phyloP scores from a whole-genome alignment of 2,329 filamentous ascomycete genomes.

The Botryosphaeria dothidea region DNA sequence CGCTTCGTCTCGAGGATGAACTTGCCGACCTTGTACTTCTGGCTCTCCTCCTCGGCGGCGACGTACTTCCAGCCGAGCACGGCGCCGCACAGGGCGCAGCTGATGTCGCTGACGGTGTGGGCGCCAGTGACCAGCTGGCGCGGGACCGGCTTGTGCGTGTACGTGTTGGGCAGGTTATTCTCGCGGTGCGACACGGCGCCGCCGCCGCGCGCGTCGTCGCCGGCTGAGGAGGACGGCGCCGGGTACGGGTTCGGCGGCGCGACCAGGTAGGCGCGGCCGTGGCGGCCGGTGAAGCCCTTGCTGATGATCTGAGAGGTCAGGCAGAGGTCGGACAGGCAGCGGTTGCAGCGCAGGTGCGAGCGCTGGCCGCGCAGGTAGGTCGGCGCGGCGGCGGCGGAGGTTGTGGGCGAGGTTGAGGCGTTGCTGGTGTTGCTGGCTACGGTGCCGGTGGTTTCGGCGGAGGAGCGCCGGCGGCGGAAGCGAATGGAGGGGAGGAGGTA shows the following conservation, averaged over 20 bases:
- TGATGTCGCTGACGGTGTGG: constrained; percentile 63
- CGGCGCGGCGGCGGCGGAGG: constrained; percentile 26
- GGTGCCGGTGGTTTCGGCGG: constrained; percentile 38
- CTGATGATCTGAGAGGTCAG: constrained; percentile 61
- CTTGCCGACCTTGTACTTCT: constrained; percentile 67
- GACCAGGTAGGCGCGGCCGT: constrained; percentile 66
- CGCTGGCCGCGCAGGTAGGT: constrained; percentile 27
- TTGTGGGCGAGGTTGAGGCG: constrained; percentile 25
- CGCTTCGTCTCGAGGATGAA: constrained; percentile 64
- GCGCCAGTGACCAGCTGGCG: constrained; percentile 63
- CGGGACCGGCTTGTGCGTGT: constrained; percentile 57
- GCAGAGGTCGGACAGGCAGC: constrained; percentile 61
- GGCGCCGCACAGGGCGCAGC: constrained; percentile 56
- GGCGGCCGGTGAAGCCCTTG: constrained; percentile 66
- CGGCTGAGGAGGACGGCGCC: constrained; percentile 1
- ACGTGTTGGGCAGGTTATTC: constrained; percentile 58
- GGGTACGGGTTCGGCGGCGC: constrained; percentile 38
- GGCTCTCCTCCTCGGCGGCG: constrained; percentile 60
- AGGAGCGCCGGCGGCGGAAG: constrained; percentile 43
- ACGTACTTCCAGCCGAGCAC: constrained; percentile 68
- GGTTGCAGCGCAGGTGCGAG: constrained; percentile 54
- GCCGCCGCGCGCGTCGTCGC: constrained; percentile 8
- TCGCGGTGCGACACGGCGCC: constrained; percentile 24
- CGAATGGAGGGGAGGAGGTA: constrained; percentile 39
- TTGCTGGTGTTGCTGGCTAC: constrained; percentile 27